Evolutionary conservation across 148 eudicot genomes (phyloP), one percentile per base, ranked within the genome.

Genomic region (Rhododendron griersonianum): DNA sequence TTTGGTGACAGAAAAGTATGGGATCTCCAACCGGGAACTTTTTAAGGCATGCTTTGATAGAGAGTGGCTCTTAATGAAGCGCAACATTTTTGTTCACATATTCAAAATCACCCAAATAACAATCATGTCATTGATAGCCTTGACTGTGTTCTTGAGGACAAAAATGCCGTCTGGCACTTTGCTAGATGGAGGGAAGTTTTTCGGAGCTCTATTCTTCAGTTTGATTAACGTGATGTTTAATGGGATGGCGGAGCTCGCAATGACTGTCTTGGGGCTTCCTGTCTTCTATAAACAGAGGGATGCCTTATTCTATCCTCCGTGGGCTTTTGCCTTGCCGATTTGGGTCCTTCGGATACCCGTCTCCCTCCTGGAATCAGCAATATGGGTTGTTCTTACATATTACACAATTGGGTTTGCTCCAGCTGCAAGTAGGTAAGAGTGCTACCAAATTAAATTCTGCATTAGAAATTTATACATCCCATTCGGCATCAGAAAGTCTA

Each of bases 1-100:
- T 23, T 81, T 91, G 61, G 91, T 91, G 79, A 91, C 80, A 21
- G 87, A 89, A 4, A 93, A 91, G 83, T 93, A 90, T 86, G 98
- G 96, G 53, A 88, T 92, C 35, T 88, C 92, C 18, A 93, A 85
- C 75, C 82, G 45, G 83, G 92, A 93, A n/a, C 90, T 93, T 61
- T 86, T 95, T 21, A 93, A 88, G 91, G 95, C 93, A 0, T 91
- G 92, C 82, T 86, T 95, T 19, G 76, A 91, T 1, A 92, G 96
- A 74, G 98, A 95, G 80, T 91, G 91, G 92, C 25, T 92, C 53
- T 78, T 95, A 81, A 95, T 95, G 96, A 93, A 93, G 86, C 90
- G 94, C 25, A 93, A 89, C 87, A 88, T 91, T 2, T 93, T 92
- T 63, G 73, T 95, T 8, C 91, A 92, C 90, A 86, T 93, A 74